Evolutionary conservation across 495 filamentous ascomycete genomes (phyloP).

Genomic region (Rhizodiscina lignyota): DNA sequence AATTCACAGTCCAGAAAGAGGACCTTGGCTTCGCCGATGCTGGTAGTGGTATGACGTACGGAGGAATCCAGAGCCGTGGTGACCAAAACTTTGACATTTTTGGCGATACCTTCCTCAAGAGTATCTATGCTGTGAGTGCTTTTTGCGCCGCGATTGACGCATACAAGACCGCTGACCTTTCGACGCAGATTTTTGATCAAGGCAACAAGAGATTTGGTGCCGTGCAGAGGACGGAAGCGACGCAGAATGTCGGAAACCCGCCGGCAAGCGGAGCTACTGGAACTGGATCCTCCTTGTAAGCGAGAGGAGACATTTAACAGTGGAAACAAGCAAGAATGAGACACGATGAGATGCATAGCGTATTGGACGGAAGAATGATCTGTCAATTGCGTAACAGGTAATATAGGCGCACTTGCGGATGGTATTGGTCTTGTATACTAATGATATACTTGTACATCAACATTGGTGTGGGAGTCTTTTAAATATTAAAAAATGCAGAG

Average conservation of each 20-base stretch:
- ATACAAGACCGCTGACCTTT: neutral
- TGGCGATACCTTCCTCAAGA: conserved; percentile 59
- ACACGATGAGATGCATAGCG: too few species aligned
- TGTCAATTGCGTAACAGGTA: too few species aligned
- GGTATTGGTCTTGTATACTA: too few species aligned
- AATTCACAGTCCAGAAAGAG: conserved; percentile 56
- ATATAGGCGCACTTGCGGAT: too few species aligned
- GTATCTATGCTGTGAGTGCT: conserved; percentile 50
- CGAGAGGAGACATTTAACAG: too few species aligned
- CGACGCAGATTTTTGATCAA: conserved; percentile 54
- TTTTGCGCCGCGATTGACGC: neutral
- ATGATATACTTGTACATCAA: too few species aligned
- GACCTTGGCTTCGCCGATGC: conserved; percentile 49
- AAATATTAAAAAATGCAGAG: too few species aligned
- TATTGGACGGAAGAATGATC: too few species aligned
- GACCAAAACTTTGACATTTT: conserved; percentile 52
- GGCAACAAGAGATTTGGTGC: conserved; percentile 54
- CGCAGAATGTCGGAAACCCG: conserved; percentile 26
- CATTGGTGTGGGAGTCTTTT: too few species aligned
- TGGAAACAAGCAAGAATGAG: too few species aligned
- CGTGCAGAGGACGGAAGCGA: conserved; percentile 43
- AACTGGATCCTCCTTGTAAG: too few species aligned
- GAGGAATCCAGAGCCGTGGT: conserved; percentile 60
- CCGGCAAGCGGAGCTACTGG: too few species aligned
- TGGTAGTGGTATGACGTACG: conserved; percentile 45